A percentile compares a stretch with the other conserved stretches of the same genome.
These are phyloP conservation scores for Trametes elegans DNA, from an alignment of 768 basidiomycete genomes.

Conservation along the genomic window DNA sequence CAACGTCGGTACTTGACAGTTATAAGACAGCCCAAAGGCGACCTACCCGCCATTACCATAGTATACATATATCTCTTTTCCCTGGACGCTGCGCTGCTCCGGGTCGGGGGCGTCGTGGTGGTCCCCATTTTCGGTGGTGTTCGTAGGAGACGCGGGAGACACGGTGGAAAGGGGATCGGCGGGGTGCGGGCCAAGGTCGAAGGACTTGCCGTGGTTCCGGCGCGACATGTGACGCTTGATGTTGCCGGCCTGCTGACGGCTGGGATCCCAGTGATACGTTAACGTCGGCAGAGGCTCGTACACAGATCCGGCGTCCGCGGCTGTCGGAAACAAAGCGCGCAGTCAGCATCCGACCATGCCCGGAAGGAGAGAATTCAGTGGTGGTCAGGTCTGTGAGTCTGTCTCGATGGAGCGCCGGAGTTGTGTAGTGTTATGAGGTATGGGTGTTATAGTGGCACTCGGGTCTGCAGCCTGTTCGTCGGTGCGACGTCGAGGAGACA, in stretches of 20 bases:
- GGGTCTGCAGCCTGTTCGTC: too few species aligned
- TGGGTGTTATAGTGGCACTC: too few species aligned
- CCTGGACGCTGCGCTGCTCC: constrained; percentile 17
- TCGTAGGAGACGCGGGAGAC: constrained; percentile 20
- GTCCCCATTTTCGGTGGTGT: background rate
- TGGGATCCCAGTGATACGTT: constrained; percentile 73
- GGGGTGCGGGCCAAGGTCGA: constrained; percentile 69
- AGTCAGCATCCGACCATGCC: constrained; percentile 1
- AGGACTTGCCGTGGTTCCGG: constrained; percentile 33
- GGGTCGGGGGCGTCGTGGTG: background rate
- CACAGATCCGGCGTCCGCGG: constrained; percentile 73
- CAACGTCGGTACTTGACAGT: background rate
- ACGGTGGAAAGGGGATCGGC: constrained; percentile 62
- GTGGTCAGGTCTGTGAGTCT: too few species aligned
- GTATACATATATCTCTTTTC: constrained; percentile 30
- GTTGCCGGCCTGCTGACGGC: constrained; percentile 20
- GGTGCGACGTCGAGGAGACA: too few species aligned
- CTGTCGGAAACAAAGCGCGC: constrained; percentile 32
- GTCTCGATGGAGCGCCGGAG: too few species aligned
- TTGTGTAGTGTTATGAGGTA: too few species aligned
- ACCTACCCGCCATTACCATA: constrained; percentile 28
- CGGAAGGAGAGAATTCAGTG: background rate
- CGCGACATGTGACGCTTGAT: constrained; percentile 9
- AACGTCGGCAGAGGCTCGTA: constrained; percentile 75
- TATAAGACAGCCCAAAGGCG: background rate